phyloP scores from a whole-genome alignment of 2,329 filamentous ascomycete genomes.

The Pestalotiopsis fici region DNA sequence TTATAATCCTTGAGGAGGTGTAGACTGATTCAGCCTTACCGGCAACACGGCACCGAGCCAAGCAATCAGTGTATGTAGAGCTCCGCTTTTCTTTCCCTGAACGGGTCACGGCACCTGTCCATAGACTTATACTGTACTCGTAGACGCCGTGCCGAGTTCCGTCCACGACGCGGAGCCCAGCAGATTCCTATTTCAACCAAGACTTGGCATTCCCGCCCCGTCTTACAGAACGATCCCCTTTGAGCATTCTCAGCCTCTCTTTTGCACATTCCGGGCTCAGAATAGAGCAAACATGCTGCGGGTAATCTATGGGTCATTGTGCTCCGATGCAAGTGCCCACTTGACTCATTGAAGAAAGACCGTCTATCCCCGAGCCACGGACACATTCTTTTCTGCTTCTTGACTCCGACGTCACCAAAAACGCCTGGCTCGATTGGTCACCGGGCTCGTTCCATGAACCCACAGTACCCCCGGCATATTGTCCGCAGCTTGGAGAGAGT shows the following conservation, averaged over 20 bases:
- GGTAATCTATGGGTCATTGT: background rate
- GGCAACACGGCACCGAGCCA: background rate
- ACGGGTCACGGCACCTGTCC: background rate
- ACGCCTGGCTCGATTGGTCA: background rate
- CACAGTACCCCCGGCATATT: background rate
- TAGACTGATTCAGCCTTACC: background rate
- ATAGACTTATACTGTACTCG: background rate
- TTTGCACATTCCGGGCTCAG: background rate
- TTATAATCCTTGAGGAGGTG: no score
- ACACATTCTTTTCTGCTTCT: background rate
- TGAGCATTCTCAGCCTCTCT: background rate
- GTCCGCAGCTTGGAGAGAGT: background rate
- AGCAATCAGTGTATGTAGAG: background rate
- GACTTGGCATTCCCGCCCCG: background rate
- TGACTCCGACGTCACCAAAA: background rate
- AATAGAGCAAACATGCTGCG: background rate
- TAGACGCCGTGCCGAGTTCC: conserved; percentile 1
- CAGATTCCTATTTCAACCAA: background rate
- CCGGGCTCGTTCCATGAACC: background rate
- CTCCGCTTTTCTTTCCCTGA: background rate
- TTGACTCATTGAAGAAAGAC: background rate
- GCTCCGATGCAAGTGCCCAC: background rate
- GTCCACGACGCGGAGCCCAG: background rate
- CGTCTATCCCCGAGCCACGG: background rate
- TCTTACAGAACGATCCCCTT: background rate